Conservation (phyloP, 768 basidiomycete genomes). For the Termitomyces sp. region DNA sequence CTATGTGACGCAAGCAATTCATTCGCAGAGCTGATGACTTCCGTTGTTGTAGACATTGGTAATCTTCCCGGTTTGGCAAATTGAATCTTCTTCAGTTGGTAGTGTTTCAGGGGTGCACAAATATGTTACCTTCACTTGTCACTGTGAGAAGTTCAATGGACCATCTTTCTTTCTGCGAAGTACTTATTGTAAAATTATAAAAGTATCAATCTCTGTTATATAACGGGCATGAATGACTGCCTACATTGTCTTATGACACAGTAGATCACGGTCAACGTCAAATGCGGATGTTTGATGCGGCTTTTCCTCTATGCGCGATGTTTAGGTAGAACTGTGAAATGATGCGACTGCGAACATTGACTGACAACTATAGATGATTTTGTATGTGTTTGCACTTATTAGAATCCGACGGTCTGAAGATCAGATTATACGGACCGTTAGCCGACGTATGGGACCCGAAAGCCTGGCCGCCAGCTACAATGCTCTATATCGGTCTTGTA, state of each 20-base stretch:
- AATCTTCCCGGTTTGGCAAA: not conserved
- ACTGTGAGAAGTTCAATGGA: not conserved
- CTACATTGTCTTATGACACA: not conserved
- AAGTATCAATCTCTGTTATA: not conserved
- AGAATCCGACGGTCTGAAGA: not conserved
- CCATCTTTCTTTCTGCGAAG: not conserved
- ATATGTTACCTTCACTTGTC: not conserved
- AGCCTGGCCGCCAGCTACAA: too few relatives aligned
- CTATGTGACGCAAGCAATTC: constrained; percentile 57
- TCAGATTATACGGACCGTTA: not conserved
- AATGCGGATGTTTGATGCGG: not conserved
- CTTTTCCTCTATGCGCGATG: not conserved
- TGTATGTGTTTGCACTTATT: not conserved
- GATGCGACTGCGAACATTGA: too few relatives aligned
- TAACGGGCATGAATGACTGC: not conserved
- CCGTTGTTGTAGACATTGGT: constrained; percentile 28
- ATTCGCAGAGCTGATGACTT: constrained; percentile 58
- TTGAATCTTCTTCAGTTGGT: not conserved
- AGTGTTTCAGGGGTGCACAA: not conserved
- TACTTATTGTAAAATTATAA: not conserved
- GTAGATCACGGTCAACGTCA: not conserved
- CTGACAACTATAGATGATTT: too few relatives aligned
- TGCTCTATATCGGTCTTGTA: not conserved
- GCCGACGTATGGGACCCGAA: not conserved
- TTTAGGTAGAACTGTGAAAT: too few relatives aligned